phyloP scores from a whole-genome alignment of 768 basidiomycete genomes.

The Trametes cingulata region DNA sequence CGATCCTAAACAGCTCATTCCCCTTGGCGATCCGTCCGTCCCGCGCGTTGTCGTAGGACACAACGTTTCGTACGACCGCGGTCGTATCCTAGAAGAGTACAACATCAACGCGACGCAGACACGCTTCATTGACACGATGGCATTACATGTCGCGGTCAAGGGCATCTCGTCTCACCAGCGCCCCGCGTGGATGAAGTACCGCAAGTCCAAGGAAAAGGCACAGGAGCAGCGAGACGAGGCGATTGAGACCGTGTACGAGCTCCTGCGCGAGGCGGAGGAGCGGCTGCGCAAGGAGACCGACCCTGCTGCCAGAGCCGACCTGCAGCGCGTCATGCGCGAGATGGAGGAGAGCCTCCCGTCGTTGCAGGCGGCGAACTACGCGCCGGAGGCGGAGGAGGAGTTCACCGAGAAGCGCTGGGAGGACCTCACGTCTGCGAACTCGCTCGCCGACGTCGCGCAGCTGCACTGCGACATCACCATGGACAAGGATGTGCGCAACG shows the following conservation, averaged over 20 bases:
- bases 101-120: conserved; percentile 60
- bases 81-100: conserved; percentile 84
- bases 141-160: conserved; percentile 89
- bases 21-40: conserved; percentile 55
- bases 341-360: conserved; percentile 44
- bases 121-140: conserved; percentile 93
- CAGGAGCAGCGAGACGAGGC: conserved; percentile 62
- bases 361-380: conserved; percentile 40
- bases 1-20: conserved; percentile 65
- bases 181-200: conserved; percentile 87
- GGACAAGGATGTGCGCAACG: conserved; percentile 75
- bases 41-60: conserved; percentile 85
- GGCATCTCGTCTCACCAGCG: conserved; percentile 95
- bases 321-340: conserved; percentile 39
- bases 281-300: conserved; percentile 44
- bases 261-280: conserved; percentile 45
- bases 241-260: conserved; percentile 57
- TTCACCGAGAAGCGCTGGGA: conserved; percentile 76
- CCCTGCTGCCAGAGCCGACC: conserved; percentile 35
- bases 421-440: conserved; percentile 88
- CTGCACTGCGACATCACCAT: conserved; percentile 83
- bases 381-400: conserved; percentile 42
- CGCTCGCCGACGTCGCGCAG: conserved; percentile 87
- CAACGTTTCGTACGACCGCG: conserved; percentile 93
- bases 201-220: conserved; percentile 64